These are phyloP conservation scores for Rhazya stricta DNA, from an alignment of 257 asterid genomes.

Conservation along the genomic window DNA sequence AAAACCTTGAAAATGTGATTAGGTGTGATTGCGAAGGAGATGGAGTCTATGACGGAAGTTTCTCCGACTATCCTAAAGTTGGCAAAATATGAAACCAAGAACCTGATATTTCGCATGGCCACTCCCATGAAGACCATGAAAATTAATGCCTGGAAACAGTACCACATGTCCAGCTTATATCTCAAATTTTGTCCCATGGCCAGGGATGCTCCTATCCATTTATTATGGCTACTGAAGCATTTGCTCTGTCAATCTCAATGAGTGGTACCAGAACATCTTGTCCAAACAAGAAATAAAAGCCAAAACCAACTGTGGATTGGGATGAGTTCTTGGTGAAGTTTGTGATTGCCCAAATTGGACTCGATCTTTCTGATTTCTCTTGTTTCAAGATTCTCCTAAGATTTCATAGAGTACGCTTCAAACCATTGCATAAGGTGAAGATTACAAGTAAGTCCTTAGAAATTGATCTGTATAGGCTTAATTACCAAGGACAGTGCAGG, in stretches of 20 bases:
- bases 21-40: neutral
- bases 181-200: neutral
- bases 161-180: conserved; percentile 13
- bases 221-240: neutral
- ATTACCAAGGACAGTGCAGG: neutral
- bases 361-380: neutral
- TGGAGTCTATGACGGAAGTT: too few species aligned
- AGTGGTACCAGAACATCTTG: conserved; percentile 1
- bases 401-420: neutral
- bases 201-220: conserved; percentile 4
- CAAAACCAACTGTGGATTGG: neutral
- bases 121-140: neutral
- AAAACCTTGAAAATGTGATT: neutral
- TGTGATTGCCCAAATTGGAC: neutral
- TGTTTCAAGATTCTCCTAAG: neutral
- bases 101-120: conserved; percentile 11
- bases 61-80: neutral
- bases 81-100: neutral
- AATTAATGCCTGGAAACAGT: conserved; percentile 19
- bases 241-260: neutral
- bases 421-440: neutral
- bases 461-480: neutral
- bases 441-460: neutral
- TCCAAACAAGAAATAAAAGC: neutral
- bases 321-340: neutral